Conservation (phyloP, 2,329 filamentous ascomycete genomes). For the Karstenula rhodostoma region DNA sequence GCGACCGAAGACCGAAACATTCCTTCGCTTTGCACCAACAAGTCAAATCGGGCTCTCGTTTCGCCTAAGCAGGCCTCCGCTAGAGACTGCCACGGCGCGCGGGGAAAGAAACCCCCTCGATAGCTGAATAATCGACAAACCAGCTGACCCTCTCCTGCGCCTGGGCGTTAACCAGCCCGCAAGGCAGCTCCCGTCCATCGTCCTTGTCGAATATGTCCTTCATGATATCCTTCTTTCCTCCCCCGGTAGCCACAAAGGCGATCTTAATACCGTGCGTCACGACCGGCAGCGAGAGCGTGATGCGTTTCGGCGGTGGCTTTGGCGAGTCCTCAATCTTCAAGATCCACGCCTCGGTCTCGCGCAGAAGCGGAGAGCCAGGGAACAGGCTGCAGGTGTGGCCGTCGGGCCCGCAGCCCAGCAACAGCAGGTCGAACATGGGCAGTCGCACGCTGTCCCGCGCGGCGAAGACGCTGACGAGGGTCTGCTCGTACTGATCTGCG, state of each 20-base stretch:
- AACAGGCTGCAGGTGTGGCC: slow-evolving; percentile 98
- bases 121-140: slow-evolving; percentile 89
- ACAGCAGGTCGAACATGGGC: slow-evolving; percentile 91
- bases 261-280: slow-evolving; percentile 86
- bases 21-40: neutral
- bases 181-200: slow-evolving; percentile 77
- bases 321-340: slow-evolving; percentile 91
- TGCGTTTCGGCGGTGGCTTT: slow-evolving; percentile 89
- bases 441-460: slow-evolving; percentile 92
- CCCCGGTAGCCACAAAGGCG: slow-evolving; percentile 90
- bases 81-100: slow-evolving; percentile 71
- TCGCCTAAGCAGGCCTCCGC: slow-evolving; percentile 19
- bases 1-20: neutral
- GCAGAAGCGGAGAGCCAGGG: slow-evolving; percentile 84
- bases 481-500: slow-evolving; percentile 92
- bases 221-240: slow-evolving; percentile 87
- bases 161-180: slow-evolving; percentile 84
- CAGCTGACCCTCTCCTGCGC: slow-evolving; percentile 89
- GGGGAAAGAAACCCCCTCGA: slow-evolving; percentile 85
- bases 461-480: slow-evolving; percentile 84
- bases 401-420: slow-evolving; percentile 93
- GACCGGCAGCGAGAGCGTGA: slow-evolving; percentile 91
- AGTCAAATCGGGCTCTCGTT: neutral
- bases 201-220: slow-evolving; percentile 88
- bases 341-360: slow-evolving; percentile 91